Percentiles rank a stretch among this genome's conserved stretches.
phyloP scores from a whole-genome alignment of 2,329 filamentous ascomycete species.

The Elsinoe perseae region DNA sequence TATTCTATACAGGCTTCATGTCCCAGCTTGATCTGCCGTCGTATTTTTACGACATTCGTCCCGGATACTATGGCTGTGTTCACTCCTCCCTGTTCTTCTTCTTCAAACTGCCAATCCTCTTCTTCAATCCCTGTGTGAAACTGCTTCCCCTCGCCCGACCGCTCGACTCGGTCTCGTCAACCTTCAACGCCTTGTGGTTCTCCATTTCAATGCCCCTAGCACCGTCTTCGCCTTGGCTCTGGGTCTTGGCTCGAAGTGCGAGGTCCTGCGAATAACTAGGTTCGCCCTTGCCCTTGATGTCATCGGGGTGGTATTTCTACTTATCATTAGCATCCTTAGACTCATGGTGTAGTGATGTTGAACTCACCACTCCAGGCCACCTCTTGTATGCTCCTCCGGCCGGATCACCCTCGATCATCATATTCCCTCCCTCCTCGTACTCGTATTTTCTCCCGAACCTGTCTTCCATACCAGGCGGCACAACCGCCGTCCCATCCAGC shows the following conservation, averaged over 20 bases:
- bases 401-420: constrained; percentile 66
- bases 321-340: constrained; percentile 1
- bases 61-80: too few relatives aligned
- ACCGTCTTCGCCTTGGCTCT: constrained; percentile 29
- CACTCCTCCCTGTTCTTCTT: constrained; percentile 27
- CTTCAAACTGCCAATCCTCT: constrained; percentile 40
- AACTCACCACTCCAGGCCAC: constrained; percentile 62
- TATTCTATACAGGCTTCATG: too few relatives aligned
- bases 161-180: constrained; percentile 21
- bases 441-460: constrained; percentile 60
- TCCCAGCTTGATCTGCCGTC: background rate
- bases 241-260: constrained; percentile 37
- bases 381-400: constrained; percentile 69
- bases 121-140: constrained; percentile 36
- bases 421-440: constrained; percentile 79
- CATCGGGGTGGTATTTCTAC: constrained; percentile 60
- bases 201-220: constrained; percentile 27
- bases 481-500: constrained; percentile 66
- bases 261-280: constrained; percentile 65
- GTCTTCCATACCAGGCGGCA: constrained; percentile 67
- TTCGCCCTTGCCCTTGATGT: constrained; percentile 77
- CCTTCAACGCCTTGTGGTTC: constrained; percentile 26
- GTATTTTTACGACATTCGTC: too few relatives aligned
- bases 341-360: background rate
- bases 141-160: constrained; percentile 29